Evolutionary conservation across 306 rosid genomes (phyloP).

Genomic region (Canavalia gladiata): DNA sequence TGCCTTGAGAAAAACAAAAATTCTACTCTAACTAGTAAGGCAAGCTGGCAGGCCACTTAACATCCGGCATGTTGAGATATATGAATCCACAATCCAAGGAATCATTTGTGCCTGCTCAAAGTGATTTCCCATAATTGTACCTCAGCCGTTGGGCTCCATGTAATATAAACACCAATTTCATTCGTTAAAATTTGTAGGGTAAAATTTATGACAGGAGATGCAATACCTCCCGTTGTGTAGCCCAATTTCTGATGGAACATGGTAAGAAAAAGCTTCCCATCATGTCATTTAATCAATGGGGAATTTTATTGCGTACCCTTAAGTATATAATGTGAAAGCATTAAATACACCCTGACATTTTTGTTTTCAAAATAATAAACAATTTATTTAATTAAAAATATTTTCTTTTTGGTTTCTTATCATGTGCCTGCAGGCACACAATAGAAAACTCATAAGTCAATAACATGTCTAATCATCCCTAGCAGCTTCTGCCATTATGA

Average conservation of each 20-base stretch:
- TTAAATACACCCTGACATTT: neutral
- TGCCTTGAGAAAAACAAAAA: neutral
- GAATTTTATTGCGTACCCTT: neutral
- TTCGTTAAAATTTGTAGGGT: constrained; percentile 5
- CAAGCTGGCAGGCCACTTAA: constrained; percentile 19
- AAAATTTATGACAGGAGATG: constrained; percentile 18
- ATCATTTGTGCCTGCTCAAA: constrained; percentile 13
- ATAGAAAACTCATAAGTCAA: neutral
- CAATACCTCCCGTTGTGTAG: neutral
- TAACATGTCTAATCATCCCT: neutral
- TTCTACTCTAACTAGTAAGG: neutral
- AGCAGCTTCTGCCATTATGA: constrained; percentile 10
- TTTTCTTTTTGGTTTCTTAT: neutral
- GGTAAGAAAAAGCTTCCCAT: neutral
- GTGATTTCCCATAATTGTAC: constrained; percentile 27
- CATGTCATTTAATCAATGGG: neutral
- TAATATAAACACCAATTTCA: neutral
- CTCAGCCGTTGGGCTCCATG: neutral
- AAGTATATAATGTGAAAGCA: neutral
- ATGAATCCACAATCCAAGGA: constrained; percentile 19
- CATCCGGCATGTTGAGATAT: neutral
- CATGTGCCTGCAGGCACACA: neutral
- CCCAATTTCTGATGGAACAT: constrained; percentile 20
- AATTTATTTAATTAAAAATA: neutral
- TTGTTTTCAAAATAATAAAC: neutral